These are phyloP conservation scores for Chytriomyces hyalinus DNA, from an alignment of 192 early-diverging fungal genomes.

Conservation along the genomic window DNA sequence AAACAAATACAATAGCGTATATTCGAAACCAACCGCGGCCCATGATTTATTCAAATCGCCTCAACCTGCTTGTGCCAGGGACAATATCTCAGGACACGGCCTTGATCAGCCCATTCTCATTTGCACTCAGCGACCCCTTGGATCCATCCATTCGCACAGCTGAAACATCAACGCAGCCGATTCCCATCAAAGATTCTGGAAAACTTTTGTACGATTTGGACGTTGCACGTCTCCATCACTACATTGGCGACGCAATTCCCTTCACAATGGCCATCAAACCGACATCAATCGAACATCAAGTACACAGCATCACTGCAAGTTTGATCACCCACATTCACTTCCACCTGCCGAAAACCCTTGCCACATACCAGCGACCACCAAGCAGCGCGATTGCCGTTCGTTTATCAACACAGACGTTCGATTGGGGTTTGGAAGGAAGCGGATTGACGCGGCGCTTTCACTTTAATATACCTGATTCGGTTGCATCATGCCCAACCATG, in stretches of 20 bases:
- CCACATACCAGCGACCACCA: constrained; percentile 16
- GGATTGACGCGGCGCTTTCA: constrained; percentile 14
- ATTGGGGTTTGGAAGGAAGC: background rate
- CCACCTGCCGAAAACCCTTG: constrained; percentile 13
- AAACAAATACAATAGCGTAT: background rate
- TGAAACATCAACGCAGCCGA: background rate
- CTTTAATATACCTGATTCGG: constrained; percentile 11
- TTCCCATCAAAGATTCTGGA: constrained; percentile 7
- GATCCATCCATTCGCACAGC: constrained; percentile 25
- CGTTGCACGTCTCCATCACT: constrained; percentile 29
- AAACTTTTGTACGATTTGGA: constrained; percentile 28
- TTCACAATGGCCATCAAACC: constrained; percentile 38
- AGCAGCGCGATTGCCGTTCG: constrained; percentile 30
- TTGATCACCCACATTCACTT: constrained; percentile 31
- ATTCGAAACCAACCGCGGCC: constrained; percentile 35
- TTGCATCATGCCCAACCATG: constrained; percentile 15
- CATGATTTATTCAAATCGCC: constrained; percentile 3
- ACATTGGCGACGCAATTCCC: constrained; percentile 33
- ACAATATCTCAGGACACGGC: constrained; percentile 7
- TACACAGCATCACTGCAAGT: constrained; percentile 21
- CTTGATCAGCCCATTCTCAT: constrained; percentile 15
- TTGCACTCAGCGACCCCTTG: constrained; percentile 9
- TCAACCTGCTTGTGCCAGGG: constrained; percentile 5
- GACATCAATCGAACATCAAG: background rate
- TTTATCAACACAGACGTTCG: constrained; percentile 22